Evolutionary conservation across 768 basidiomycete genomes (phyloP), one percentile per base, ranked within the genome.

Genomic region (Suillus luteus): DNA sequence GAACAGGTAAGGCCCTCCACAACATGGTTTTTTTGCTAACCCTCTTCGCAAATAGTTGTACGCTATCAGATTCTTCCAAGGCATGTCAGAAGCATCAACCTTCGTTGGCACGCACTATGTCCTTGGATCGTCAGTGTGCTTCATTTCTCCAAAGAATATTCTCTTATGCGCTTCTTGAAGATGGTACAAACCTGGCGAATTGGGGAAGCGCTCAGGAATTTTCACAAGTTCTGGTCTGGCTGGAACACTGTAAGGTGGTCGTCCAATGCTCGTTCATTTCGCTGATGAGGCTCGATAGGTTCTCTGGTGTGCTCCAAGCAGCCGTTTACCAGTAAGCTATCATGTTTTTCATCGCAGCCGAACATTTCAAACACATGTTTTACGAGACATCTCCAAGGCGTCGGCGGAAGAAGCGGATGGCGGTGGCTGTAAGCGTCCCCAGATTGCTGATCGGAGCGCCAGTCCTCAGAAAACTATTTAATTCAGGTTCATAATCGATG

Each of bases 31-130:
- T 37, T 2, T 55, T 6, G 17, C 33, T 57, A 55, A 64, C 51
- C 51, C 11, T 55, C 49, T 17, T 62, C 3, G 10, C 38, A 40
- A 61, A 60, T 60, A 88, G 87, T 76, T 91, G 59, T 89, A 86
- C 72, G 86, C 79, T 35, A 88, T 91, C 64, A 82, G 89, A 10
- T 91, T 92, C 71, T 82, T 91, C 61, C 89, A 90, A 73, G 91
- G 87, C 27, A 78, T 90, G 62, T 83, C 86, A 8, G 90, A 92
- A 73, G 83, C 89, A 0, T 90, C 89, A 9, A 92, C 89, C 1
- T 92, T 92, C 72, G 88, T 88, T 33, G 90, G 90, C 41, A 86
- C 87, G 17, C 88, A 89, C 66, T 89, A 88, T 69, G 78, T 90
- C 66, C 84, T 91, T 19, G 88, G 90, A 66, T 86, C 86, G 88